A percentile compares a stretch with the other conserved stretches of the same genome.
These are phyloP conservation scores for Chlamydomonas sphaeroides DNA, from an alignment of 139 green algal species.

Conservation along the genomic window DNA sequence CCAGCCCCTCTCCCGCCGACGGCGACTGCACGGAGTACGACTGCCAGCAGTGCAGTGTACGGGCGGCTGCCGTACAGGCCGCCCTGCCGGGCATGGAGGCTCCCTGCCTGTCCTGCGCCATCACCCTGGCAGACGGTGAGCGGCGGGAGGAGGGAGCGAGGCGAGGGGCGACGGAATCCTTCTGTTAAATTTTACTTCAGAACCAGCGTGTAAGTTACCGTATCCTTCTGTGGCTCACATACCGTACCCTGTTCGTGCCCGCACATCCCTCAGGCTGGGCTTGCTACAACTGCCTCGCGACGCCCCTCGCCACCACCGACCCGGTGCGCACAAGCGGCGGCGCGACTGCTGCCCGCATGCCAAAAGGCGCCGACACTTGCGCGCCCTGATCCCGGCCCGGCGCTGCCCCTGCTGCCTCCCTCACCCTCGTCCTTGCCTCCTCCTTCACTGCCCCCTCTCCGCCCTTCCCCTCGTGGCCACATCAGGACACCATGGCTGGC, in stretches of 20 bases:
- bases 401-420: neutral
- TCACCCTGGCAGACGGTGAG: neutral
- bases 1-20: neutral
- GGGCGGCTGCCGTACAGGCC: neutral
- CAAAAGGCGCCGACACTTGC: neutral
- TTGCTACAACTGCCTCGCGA: constrained; percentile 27
- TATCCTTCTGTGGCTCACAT: neutral
- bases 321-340: neutral
- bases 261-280: too few relatives aligned
- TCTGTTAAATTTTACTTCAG: neutral
- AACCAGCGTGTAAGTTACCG: neutral
- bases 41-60: neutral
- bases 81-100: neutral
- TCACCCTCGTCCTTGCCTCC: neutral
- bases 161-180: neutral
- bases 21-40: neutral
- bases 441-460: neutral
- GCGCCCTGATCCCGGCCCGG: neutral
- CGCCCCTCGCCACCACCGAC: neutral
- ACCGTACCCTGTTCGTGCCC: too few relatives aligned
- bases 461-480: neutral
- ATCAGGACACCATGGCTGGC: neutral
- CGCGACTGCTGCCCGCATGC: neutral
- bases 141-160: constrained; percentile 2
- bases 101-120: neutral